Conservation (phyloP, 208 protist species). For the Leishmania martiniquensis region DNA sequence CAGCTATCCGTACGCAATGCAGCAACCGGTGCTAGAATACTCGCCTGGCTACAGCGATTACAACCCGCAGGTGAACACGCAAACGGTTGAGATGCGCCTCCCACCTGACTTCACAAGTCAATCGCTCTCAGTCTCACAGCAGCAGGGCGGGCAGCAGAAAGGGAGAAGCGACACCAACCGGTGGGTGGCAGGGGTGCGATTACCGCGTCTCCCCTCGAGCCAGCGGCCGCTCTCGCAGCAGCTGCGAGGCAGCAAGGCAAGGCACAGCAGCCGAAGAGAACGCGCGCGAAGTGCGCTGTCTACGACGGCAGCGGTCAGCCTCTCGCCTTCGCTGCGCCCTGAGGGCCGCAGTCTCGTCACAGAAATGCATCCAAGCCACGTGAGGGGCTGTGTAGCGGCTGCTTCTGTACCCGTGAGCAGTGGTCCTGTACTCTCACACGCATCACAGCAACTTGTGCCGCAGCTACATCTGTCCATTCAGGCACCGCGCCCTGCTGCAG, state of each 20-base stretch:
- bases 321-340: not conserved
- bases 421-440: conserved; percentile 11
- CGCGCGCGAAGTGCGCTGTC: not conserved
- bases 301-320: not conserved
- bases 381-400: not conserved
- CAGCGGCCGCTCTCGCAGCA: not conserved
- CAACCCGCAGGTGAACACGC: conserved; percentile 38
- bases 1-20: conserved; percentile 14
- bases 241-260: not conserved
- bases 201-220: not conserved
- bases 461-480: not conserved
- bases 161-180: conserved; percentile 2
- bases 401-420: not conserved
- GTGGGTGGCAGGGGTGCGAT: not conserved
- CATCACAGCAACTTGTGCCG: not conserved
- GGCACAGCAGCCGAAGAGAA: conserved; percentile 6
- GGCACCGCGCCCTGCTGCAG: not conserved
- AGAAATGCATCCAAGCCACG: not conserved
- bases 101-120: conserved; percentile 23
- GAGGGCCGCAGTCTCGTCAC: not conserved
- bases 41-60: conserved; percentile 25
- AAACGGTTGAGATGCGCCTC: conserved; percentile 34
- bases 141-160: not conserved
- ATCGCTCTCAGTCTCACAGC: not conserved
- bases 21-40: conserved; percentile 19